Conservation (phyloP, 441 rosid species). For the Dalechampia spathulata region DNA sequence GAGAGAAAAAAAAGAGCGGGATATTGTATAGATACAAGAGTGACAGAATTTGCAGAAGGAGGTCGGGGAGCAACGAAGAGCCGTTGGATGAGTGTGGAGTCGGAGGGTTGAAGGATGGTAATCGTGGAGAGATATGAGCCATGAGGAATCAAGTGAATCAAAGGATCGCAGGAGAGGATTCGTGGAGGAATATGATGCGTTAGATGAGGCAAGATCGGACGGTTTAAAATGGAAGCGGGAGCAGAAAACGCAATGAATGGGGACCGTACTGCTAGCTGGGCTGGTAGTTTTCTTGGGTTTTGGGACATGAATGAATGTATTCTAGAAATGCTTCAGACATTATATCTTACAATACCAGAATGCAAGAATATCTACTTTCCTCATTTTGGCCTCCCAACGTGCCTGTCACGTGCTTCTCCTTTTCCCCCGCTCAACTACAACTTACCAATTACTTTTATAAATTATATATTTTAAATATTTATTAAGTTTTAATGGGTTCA, state of each 20-base stretch:
- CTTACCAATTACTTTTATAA: no score
- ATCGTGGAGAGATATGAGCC: conserved; percentile 59
- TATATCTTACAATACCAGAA: no score
- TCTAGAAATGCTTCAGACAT: no score
- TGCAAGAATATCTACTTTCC: no score
- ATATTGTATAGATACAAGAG: neutral
- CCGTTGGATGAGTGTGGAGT: conserved; percentile 40
- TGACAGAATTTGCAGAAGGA: conserved; percentile 11
- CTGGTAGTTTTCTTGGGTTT: neutral
- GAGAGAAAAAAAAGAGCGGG: neutral
- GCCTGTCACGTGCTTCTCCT: no score
- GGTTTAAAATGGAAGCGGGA: conserved; percentile 12
- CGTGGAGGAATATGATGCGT: conserved; percentile 37
- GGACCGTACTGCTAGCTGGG: conserved; percentile 21
- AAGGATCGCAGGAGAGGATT: conserved; percentile 27
- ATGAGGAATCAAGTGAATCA: conserved; percentile 40
- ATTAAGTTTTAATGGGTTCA: no score
- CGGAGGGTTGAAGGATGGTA: conserved; percentile 19
- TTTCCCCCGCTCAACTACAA: no score
- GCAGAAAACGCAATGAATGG: conserved; percentile 5
- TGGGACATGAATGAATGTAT: no score
- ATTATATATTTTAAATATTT: no score
- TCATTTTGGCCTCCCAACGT: no score
- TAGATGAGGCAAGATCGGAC: conserved; percentile 31
- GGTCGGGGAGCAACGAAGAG: neutral